phyloP scores from a whole-genome alignment of 352 stramenopile genomes.

The Globisporangium lucens region DNA sequence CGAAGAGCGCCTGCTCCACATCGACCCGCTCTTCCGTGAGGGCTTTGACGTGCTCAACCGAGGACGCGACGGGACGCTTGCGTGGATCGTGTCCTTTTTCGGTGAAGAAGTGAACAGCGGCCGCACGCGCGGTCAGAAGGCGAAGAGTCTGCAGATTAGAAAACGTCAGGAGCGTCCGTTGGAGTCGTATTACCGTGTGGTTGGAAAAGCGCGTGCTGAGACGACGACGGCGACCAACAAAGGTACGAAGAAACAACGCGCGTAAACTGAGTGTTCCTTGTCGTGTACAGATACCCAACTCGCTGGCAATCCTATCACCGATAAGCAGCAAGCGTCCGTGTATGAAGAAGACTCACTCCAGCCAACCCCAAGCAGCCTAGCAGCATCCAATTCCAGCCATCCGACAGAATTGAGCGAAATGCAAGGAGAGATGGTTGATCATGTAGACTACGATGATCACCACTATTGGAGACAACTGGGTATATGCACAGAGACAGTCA shows the following conservation, averaged over 20 bases:
- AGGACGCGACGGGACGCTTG: slow-evolving; percentile 67
- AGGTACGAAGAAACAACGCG: slow-evolving; percentile 15
- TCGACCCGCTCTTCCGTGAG: slow-evolving; percentile 78
- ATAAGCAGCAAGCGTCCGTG: background rate
- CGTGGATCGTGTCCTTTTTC: slow-evolving; percentile 76
- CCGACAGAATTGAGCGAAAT: background rate
- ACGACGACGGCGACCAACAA: slow-evolving; percentile 15
- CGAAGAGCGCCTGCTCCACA: slow-evolving; percentile 29
- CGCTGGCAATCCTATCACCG: background rate
- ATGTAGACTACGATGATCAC: slow-evolving; percentile 1
- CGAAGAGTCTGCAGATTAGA: slow-evolving; percentile 26
- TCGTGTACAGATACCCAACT: background rate
- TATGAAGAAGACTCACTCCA: background rate
- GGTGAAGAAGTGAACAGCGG: slow-evolving; percentile 54
- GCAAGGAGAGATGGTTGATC: background rate
- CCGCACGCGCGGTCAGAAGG: slow-evolving; percentile 68
- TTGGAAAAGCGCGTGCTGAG: slow-evolving; percentile 48
- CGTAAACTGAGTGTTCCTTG: slow-evolving; percentile 6
- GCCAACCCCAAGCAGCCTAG: background rate
- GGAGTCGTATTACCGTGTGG: slow-evolving; percentile 73
- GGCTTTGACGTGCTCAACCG: slow-evolving; percentile 77
- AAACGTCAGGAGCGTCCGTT: slow-evolving; percentile 57
- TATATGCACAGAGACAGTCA: background rate
- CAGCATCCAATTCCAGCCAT: background rate
- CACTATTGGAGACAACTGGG: background rate